Conservation (phyloP, 495 filamentous ascomycete genomes). For the Schizothecium vesticola region DNA sequence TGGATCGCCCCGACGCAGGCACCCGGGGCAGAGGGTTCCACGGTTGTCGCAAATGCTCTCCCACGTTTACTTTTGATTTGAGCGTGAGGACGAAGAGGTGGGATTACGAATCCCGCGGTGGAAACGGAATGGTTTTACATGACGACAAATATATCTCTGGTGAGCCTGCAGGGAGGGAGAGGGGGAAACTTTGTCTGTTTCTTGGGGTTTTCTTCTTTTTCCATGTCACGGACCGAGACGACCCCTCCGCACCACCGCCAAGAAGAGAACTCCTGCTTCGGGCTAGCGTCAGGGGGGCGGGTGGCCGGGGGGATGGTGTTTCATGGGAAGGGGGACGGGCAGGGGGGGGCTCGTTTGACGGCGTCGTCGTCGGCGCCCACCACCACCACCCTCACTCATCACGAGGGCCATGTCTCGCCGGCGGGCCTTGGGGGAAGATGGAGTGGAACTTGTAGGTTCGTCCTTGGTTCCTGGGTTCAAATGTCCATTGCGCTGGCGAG, state of each 20-base stretch:
- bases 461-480: background rate
- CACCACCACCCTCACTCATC: background rate
- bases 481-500: background rate
- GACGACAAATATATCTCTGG: background rate
- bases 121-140: background rate
- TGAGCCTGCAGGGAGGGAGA: background rate
- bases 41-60: background rate
- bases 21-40: background rate
- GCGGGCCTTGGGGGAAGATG: no score
- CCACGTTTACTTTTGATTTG: background rate
- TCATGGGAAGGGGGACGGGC: slow-evolving; percentile 13
- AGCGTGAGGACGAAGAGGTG: background rate
- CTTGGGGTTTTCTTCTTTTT: background rate
- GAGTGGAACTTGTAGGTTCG: background rate
- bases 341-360: slow-evolving; percentile 16
- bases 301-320: slow-evolving; percentile 11
- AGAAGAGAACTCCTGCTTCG: background rate
- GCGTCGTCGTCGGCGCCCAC: slow-evolving; percentile 2
- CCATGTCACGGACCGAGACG: background rate
- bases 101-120: background rate
- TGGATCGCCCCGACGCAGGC: background rate
- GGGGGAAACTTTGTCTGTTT: background rate
- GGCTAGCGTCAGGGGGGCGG: slow-evolving; percentile 14
- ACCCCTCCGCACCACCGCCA: background rate
- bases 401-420: background rate